phyloP scores from a whole-genome alignment of 1,284 basidiomycete genomes.

The Puccinia coronata region DNA sequence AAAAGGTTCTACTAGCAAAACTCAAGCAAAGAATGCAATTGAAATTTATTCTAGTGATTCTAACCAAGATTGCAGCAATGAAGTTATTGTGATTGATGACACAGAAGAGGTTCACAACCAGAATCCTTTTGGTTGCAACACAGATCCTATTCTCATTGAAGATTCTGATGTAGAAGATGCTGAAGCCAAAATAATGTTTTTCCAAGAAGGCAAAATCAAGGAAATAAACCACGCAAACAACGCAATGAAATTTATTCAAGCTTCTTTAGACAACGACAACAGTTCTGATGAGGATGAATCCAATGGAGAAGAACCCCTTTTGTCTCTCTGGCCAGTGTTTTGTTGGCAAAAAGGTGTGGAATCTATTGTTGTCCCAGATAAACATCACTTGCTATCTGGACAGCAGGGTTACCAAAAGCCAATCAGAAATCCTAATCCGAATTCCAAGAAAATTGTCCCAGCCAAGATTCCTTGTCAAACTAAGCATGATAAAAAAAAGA shows the following conservation, averaged over 20 bases:
- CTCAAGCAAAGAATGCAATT: too few species aligned
- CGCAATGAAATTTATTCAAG: background rate
- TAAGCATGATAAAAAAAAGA: background rate
- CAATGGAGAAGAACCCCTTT: background rate
- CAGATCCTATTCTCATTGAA: too few species aligned
- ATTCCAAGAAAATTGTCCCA: background rate
- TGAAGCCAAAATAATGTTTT: too few species aligned
- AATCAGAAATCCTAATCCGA: background rate
- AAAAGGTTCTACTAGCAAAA: too few species aligned
- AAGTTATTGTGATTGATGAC: too few species aligned
- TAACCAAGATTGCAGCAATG: too few species aligned
- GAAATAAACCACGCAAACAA: background rate
- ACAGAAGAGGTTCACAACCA: too few species aligned
- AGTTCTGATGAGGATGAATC: background rate
- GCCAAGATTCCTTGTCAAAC: slow-evolving; percentile 11
- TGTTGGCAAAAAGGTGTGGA: background rate
- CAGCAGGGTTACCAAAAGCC: slow-evolving; percentile 25
- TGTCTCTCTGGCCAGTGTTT: background rate
- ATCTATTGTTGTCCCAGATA: background rate
- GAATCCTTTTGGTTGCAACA: too few species aligned
- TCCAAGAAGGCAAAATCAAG: background rate
- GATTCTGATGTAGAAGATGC: too few species aligned
- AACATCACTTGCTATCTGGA: background rate
- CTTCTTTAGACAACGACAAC: background rate
- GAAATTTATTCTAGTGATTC: too few species aligned